These are phyloP conservation scores for Kalmusia sp. DNA, from an alignment of 2,329 filamentous ascomycete species.

Conservation along the genomic window DNA sequence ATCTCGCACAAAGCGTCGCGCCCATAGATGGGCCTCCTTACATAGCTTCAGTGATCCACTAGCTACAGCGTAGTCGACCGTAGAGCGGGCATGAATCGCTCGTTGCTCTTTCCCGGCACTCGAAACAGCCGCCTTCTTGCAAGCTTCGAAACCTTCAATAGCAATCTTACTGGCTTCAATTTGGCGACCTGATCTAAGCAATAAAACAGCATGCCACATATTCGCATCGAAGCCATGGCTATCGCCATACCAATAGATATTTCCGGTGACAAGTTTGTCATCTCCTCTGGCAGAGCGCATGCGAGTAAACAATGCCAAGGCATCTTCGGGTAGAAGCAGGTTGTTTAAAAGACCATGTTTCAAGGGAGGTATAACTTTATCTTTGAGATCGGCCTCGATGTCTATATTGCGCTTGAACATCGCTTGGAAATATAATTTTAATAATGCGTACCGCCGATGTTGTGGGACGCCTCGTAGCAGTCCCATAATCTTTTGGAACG, in stretches of 20 bases:
- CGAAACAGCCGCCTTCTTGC: constrained; percentile 27
- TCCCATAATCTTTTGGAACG: background rate
- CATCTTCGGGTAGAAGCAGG: constrained; percentile 16
- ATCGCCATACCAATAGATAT: constrained; percentile 11
- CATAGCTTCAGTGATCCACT: constrained; percentile 41
- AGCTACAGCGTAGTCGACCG: constrained; percentile 37
- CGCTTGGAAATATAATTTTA: constrained; percentile 24
- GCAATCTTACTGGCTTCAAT: constrained; percentile 22
- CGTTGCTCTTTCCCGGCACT: constrained; percentile 36
- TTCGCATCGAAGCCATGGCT: constrained; percentile 20
- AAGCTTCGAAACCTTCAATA: constrained; percentile 16
- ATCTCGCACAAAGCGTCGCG: constrained; percentile 47
- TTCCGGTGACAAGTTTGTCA: constrained; percentile 16
- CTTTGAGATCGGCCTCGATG: constrained; percentile 20
- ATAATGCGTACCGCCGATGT: constrained; percentile 23
- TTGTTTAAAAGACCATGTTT: constrained; percentile 12
- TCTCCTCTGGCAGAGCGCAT: constrained; percentile 27
- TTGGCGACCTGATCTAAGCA: constrained; percentile 11
- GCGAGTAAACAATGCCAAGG: constrained; percentile 28
- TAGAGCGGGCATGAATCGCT: constrained; percentile 35
- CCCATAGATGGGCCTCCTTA: constrained; percentile 42
- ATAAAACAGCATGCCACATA: constrained; percentile 22
- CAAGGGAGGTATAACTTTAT: constrained; percentile 6
- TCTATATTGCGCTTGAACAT: constrained; percentile 24
- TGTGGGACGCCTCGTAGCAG: constrained; percentile 13